Evolutionary conservation across 164 flowering plant genomes (phyloP).

Genomic region (Macadamia integrifolia): DNA sequence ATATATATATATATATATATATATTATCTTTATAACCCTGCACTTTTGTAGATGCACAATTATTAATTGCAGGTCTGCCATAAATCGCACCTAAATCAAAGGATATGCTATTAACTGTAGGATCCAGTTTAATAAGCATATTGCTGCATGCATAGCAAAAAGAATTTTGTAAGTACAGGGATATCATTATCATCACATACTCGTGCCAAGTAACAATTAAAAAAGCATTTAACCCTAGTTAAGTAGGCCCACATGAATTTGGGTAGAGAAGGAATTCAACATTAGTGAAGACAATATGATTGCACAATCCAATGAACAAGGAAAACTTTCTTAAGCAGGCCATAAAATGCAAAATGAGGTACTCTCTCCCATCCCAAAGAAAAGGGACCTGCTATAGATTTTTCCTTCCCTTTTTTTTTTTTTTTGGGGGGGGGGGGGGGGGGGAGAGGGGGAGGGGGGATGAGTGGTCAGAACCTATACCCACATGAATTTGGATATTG

Average conservation of each 20-base stretch:
- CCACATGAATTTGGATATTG: no score
- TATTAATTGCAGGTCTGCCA: neutral
- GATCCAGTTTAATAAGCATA: neutral
- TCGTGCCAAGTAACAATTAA: neutral
- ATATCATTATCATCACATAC: neutral
- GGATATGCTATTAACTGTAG: neutral
- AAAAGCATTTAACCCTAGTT: neutral
- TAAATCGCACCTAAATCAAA: neutral
- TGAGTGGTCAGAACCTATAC: no score
- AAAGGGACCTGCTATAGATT: neutral
- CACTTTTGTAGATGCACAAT: no score
- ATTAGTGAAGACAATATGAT: neutral
- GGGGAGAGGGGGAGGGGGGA: no score
- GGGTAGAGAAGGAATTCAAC: neutral
- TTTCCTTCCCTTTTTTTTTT: no score
- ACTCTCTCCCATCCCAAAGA: neutral
- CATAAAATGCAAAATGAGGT: neutral
- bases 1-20: no score
- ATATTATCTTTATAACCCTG: no score
- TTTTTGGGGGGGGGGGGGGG: no score
- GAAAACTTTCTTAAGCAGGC: neutral
- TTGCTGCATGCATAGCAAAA: neutral
- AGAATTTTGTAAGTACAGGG: neutral
- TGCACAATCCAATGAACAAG: neutral
- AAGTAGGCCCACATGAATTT: neutral